Conservation (phyloP, 192 early-diverging fungal species). For the Podila clonocystis region DNA sequence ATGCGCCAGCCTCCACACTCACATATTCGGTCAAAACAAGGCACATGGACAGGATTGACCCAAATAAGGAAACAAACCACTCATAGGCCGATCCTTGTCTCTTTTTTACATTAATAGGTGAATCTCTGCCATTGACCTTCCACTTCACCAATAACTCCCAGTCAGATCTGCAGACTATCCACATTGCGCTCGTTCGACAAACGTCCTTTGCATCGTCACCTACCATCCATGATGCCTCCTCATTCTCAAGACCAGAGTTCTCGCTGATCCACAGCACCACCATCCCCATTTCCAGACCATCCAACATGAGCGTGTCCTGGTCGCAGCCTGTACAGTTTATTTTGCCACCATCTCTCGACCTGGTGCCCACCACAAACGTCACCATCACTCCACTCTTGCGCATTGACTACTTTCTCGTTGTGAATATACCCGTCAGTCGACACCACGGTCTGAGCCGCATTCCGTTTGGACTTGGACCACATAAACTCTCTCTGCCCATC, state of each 20-base stretch:
- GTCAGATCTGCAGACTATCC: conserved; percentile 19
- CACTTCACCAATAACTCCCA: conserved; percentile 21
- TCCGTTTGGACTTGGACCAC: not conserved
- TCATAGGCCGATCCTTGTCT: conserved; percentile 1
- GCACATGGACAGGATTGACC: not conserved
- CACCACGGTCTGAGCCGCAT: conserved; percentile 23
- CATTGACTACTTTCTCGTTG: conserved; percentile 23
- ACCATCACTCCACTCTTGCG: conserved; percentile 22
- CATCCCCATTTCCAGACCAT: conserved; percentile 22
- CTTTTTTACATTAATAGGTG: conserved; percentile 1
- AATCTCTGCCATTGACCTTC: conserved; percentile 20
- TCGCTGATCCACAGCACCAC: conserved; percentile 17
- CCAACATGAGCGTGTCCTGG: conserved; percentile 22
- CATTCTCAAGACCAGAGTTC: not conserved
- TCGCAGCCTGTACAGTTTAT: conserved; percentile 33
- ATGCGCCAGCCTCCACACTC: too few species aligned
- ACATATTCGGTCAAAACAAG: not conserved
- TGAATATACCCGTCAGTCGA: conserved; percentile 20
- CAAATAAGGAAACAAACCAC: not conserved
- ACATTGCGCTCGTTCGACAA: conserved; percentile 22
- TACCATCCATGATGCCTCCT: not conserved
- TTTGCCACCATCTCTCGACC: conserved; percentile 5
- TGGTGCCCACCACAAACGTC: conserved; percentile 16
- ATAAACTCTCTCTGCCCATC: not conserved
- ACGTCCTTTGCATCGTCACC: conserved; percentile 4